A percentile compares a stretch with the other conserved stretches of the same genome.
These are phyloP conservation scores for Trametes pubescens DNA, from an alignment of 1,284 basidiomycete species.

Conservation along the genomic window DNA sequence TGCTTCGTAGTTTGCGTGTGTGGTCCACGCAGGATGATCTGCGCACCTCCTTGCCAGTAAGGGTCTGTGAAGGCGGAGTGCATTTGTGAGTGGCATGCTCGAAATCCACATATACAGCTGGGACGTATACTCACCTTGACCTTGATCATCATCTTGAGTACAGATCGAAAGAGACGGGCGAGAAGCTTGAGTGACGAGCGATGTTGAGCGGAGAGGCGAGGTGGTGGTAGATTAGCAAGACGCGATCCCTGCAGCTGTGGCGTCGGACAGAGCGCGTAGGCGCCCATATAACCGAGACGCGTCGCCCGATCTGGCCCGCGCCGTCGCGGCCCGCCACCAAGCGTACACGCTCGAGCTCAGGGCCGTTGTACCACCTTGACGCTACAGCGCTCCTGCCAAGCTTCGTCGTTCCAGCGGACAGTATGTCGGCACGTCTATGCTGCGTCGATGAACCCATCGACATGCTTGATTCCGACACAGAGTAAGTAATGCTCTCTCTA, in stretches of 20 bases:
- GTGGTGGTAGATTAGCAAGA: slow-evolving; percentile 13
- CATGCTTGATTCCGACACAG: too few species aligned
- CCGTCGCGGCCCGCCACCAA: background rate
- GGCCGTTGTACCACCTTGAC: too few species aligned
- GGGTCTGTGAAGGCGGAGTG: slow-evolving; percentile 62
- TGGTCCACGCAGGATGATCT: slow-evolving; percentile 5
- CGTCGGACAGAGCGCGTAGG: slow-evolving; percentile 25
- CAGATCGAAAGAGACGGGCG: too few species aligned
- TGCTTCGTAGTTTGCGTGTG: background rate
- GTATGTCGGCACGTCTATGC: too few species aligned
- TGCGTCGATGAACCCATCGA: too few species aligned
- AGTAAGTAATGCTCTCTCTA: too few species aligned
- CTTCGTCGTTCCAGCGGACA: too few species aligned
- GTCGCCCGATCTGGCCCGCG: slow-evolving; percentile 11
- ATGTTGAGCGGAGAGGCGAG: background rate
- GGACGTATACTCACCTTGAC: slow-evolving; percentile 67
- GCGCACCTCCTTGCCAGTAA: slow-evolving; percentile 91
- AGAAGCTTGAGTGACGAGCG: background rate
- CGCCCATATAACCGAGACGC: slow-evolving; percentile 17
- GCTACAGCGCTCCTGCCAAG: too few species aligned
- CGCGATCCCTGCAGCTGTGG: slow-evolving; percentile 10
- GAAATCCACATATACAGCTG: background rate
- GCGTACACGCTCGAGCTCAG: too few species aligned
- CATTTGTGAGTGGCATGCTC: slow-evolving; percentile 15
- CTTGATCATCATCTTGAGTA: slow-evolving; percentile 77